These are phyloP conservation scores for Coemansia sp. DNA, from an alignment of 192 early-diverging fungal species.

Conservation along the genomic window DNA sequence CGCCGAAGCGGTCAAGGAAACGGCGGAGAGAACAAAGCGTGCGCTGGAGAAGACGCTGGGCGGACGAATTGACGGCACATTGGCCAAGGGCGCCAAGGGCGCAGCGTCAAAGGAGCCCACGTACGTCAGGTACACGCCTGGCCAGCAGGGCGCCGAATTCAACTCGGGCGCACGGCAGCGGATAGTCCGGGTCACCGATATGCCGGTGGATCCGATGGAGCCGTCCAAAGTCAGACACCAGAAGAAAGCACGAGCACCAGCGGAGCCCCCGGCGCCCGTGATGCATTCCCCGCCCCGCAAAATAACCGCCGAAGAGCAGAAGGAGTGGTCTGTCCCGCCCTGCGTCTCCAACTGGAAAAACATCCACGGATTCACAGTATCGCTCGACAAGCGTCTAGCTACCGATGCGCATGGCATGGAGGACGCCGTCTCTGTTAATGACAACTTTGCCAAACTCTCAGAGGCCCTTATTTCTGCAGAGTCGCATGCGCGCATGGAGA, in stretches of 20 bases:
- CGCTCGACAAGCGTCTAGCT: slow-evolving; percentile 97
- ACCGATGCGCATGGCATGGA: slow-evolving; percentile 95
- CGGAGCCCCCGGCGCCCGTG: slow-evolving; percentile 94
- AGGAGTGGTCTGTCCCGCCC: slow-evolving; percentile 97
- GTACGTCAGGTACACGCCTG: slow-evolving; percentile 91
- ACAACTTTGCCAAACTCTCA: slow-evolving; percentile 95
- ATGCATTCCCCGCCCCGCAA: slow-evolving; percentile 98
- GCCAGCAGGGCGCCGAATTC: slow-evolving; percentile 64
- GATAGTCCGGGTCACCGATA: slow-evolving; percentile 94
- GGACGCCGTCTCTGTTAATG: slow-evolving; percentile 78
- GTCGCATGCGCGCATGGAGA: slow-evolving; percentile 91
- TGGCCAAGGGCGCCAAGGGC: slow-evolving; percentile 52
- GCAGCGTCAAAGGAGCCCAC: slow-evolving; percentile 66
- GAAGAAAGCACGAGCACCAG: slow-evolving; percentile 82
- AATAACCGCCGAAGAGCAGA: slow-evolving; percentile 93
- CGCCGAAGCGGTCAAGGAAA: slow-evolving; percentile 74
- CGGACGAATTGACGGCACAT: slow-evolving; percentile 67
- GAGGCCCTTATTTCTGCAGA: slow-evolving; percentile 94
- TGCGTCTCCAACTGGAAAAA: slow-evolving; percentile 99
- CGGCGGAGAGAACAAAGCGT: slow-evolving; percentile 82
- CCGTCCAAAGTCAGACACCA: slow-evolving; percentile 91
- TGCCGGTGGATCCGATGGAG: slow-evolving; percentile 95
- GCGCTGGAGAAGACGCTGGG: slow-evolving; percentile 90
- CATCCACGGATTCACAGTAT: slow-evolving; percentile 98
- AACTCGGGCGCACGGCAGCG: slow-evolving; percentile 79